These are phyloP conservation scores for Colletotrichum godetiae DNA, from an alignment of 2,329 filamentous ascomycete genomes.

Conservation along the genomic window DNA sequence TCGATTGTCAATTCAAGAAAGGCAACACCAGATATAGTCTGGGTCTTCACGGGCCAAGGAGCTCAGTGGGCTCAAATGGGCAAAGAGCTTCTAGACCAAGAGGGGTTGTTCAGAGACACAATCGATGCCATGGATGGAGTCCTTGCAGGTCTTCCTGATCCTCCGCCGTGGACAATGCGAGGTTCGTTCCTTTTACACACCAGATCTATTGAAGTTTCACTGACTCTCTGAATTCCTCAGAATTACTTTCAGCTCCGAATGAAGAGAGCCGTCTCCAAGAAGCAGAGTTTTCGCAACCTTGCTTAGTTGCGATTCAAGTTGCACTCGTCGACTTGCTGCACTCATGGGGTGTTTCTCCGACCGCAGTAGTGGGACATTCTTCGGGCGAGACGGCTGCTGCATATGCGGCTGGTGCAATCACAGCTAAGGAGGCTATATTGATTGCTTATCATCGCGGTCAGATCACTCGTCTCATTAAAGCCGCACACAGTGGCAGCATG, in stretches of 20 bases:
- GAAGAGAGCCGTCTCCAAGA: conserved; percentile 29
- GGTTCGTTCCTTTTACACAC: not conserved
- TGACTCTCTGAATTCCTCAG: conserved; percentile 42
- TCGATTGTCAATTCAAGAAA: conserved; percentile 27
- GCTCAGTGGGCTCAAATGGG: conserved; percentile 38
- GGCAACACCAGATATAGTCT: not conserved
- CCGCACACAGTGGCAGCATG: conserved; percentile 57
- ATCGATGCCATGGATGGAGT: conserved; percentile 34
- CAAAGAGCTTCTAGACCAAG: conserved; percentile 24
- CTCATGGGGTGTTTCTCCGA: conserved; percentile 43
- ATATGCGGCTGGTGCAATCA: conserved; percentile 46
- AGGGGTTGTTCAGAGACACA: conserved; percentile 14
- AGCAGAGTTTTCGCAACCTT: conserved; percentile 56
- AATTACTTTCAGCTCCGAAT: conserved; percentile 26
- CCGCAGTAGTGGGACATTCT: conserved; percentile 51
- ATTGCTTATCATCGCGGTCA: conserved; percentile 52
- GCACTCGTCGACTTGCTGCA: conserved; percentile 52
- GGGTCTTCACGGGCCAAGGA: conserved; percentile 38
- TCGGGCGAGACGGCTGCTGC: conserved; percentile 54
- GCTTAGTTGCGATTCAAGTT: conserved; percentile 61
- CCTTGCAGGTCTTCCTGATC: conserved; percentile 5
- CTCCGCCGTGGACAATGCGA: conserved; percentile 28
- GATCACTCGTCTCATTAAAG: conserved; percentile 23
- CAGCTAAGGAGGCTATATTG: conserved; percentile 43
- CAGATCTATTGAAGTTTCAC: not conserved